Evolutionary conservation across 306 rosid species (phyloP), one percentile per base, ranked within the genome.

Genomic region (Cucurbita maxima): DNA sequence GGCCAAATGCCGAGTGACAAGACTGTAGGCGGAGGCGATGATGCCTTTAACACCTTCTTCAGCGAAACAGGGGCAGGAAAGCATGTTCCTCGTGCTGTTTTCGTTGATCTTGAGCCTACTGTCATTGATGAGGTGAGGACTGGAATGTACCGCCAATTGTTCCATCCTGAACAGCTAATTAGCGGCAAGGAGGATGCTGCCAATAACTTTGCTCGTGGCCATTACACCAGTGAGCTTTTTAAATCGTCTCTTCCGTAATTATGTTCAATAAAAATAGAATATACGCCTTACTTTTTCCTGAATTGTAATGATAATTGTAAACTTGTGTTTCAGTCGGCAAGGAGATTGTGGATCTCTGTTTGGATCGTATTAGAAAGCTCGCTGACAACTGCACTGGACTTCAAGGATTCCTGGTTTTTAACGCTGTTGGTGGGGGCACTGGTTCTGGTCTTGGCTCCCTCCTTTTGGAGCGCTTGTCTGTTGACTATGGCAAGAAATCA

Each of bases 121-220:
- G 97, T 92, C 18, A 92, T 92, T 8, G 97, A 92, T 75, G 97
- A 92, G 82, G 97, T 92, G 75, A 86, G 97, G 76, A 92, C 96
- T 8, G 97, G 97, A 58, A 56, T 88, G 0, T 89, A 92, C 78
- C 97, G 97, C 76, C 96, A 92, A 82, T 90, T 91, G 12, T 91
- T 91, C 83, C 97, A 92, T 83, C 97, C 97, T 0, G 97, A 92
- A 77, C 97, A 92, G 81, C 90, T 92, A 19, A 89, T 92, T 67
- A 89, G 96, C 5, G 97, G 97, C 68, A 92, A 92, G 78, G 97
- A 92, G 67, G 97, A 92, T 81, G 97, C 97, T 14, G 97, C 97
- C 80, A 92, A 92, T 87, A 89, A 92, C 88, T 92, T 92, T 76
- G 97, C 97, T 82, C 94, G 97, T 72, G 97, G 97, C 52, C 97